Evolutionary conservation across 108 stramenopile genomes (phyloP), one percentile per base, ranked within the genome.

Genomic region (Seminavis robusta): DNA sequence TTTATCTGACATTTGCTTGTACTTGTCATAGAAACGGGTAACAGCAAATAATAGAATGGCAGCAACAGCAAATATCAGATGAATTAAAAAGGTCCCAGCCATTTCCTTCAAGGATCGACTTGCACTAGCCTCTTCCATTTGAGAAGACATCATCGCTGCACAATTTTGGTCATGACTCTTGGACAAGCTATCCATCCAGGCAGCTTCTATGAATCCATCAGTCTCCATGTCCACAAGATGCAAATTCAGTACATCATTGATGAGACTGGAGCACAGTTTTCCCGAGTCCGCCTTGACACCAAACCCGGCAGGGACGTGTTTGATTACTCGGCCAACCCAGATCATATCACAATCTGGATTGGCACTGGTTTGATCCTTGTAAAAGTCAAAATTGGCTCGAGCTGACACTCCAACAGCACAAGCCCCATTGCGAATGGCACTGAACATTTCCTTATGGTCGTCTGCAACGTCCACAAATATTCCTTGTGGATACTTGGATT

Each of bases 261-360:
- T 32, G 15, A 61, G 28, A 24, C 17, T 32, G 7, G 43, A 52
- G 33, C 58, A 59, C 2, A 10, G 2, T 13, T 8, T 33, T 25
- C 51, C 69, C 2, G 69, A 34, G 34, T 70, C 69, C 20, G 43
- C 37, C n/a, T n/a, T n/a, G n/a, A 33, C 9, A 1, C 50, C 61
- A 27, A 62, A 52, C 1, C 61, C 61, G 8, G 43, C 61, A 23
- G 16, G 8, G 13, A 62, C 10, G 5, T 24, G 23, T 17, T 20
- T 1, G 21, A 32, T 7, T n/a, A 31, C 51, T 1, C 26, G 24
- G 1, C 49, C 51, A 30, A 32, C 27, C 49, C 29, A 29, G n/a
- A 15, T 13, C 13, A 62, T 16, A 52, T 27, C 16, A 25, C 61
- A 62, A 23, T 62, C 61, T 2, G 3, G 13, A 52, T 62, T 62